Conservation (phyloP, 257 asterid genomes). For the Solanum commersonii region DNA sequence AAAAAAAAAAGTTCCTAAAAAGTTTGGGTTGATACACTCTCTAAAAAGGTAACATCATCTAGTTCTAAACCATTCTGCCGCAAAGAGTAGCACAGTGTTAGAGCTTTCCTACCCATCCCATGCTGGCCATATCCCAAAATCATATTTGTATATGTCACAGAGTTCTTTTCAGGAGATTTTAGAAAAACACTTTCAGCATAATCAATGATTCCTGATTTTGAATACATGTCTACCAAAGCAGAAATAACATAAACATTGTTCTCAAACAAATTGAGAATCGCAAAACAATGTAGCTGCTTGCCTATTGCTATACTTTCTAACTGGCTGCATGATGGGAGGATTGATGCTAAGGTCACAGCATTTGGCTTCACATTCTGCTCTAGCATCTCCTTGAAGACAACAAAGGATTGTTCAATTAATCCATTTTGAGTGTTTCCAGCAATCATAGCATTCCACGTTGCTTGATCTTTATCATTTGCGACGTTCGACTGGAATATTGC, state of each 20-base stretch:
- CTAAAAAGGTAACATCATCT: background rate
- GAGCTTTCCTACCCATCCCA: no score
- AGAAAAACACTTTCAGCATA: conserved; percentile 64
- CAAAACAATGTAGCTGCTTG: conserved; percentile 46
- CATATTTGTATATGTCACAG: background rate
- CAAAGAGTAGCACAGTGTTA: no score
- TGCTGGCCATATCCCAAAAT: no score
- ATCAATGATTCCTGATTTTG: conserved; percentile 58
- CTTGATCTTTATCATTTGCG: no score
- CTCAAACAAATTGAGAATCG: conserved; percentile 49
- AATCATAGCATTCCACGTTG: no score
- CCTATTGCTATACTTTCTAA: conserved; percentile 58
- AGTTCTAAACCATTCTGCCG: no score
- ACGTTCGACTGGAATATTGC: no score
- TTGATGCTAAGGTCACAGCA: conserved; percentile 67
- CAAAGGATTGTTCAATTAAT: no score
- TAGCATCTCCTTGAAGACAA: conserved; percentile 59
- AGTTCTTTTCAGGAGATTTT: conserved; percentile 38
- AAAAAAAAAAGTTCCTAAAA: background rate
- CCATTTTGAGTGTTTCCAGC: no score
- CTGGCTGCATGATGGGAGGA: conserved; percentile 69
- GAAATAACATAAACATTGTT: conserved; percentile 62
- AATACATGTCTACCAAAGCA: conserved; percentile 82
- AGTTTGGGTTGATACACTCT: background rate
- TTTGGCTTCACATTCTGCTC: conserved; percentile 45